Conservation (phyloP, 129 eudicot genomes). For the Sambucus nigra region DNA sequence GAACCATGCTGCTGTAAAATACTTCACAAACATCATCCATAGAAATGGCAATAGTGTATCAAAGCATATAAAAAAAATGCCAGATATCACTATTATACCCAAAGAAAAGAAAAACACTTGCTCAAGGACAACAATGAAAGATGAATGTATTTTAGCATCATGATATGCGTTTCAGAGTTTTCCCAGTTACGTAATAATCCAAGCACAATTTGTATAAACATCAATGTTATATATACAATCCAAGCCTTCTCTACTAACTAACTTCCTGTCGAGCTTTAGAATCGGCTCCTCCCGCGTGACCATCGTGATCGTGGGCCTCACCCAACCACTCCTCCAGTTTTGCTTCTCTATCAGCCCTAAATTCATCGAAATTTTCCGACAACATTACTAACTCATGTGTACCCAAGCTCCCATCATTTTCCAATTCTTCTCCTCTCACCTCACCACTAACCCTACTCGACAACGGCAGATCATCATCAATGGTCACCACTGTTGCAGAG, state of each 20-base stretch:
- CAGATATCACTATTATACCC: not conserved
- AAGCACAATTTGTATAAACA: not conserved
- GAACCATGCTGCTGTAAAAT: too few species aligned
- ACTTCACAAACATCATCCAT: too few species aligned
- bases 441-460: slow-evolving; percentile 26
- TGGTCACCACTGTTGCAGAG: slow-evolving; percentile 13
- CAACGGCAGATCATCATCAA: slow-evolving; percentile 26
- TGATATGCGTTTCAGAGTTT: too few species aligned
- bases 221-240: not conserved
- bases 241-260: not conserved
- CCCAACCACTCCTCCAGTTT: slow-evolving; percentile 73
- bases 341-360: slow-evolving; percentile 68
- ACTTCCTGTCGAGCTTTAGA: slow-evolving; percentile 1
- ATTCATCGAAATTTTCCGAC: slow-evolving; percentile 48
- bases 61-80: not conserved
- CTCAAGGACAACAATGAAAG: too few species aligned
- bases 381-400: slow-evolving; percentile 11
- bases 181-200: too few species aligned
- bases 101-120: too few species aligned
- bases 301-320: slow-evolving; percentile 4
- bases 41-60: too few species aligned
- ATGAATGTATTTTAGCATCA: too few species aligned
- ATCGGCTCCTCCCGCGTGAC: not conserved
- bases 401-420: slow-evolving; percentile 14
- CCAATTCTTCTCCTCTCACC: slow-evolving; percentile 23